Percentiles rank a stretch among this genome's conserved stretches.
Evolutionary conservation across 805 yeast species (phyloP).

Genomic region (Ogataea paraovalis): DNA sequence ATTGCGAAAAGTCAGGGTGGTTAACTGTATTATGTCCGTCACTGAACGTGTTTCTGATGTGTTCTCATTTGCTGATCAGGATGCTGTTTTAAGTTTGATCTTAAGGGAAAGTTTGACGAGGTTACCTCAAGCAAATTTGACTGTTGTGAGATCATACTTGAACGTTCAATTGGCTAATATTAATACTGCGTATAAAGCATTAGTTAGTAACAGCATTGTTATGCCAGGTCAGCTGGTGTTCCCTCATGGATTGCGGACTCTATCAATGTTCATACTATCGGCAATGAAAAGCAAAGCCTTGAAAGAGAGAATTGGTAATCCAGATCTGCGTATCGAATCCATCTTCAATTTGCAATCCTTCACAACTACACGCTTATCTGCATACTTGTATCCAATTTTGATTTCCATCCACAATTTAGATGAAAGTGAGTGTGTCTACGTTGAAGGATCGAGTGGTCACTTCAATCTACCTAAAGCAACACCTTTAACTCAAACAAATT

Average conservation of each 20-base stretch:
- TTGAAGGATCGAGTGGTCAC: slow-evolving; percentile 34
- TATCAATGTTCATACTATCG: slow-evolving; percentile 64
- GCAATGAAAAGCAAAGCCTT: slow-evolving; percentile 68
- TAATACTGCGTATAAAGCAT: slow-evolving; percentile 52
- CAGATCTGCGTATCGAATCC: slow-evolving; percentile 63
- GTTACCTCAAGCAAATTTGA: slow-evolving; percentile 36
- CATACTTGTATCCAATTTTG: slow-evolving; percentile 76
- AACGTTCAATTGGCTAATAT: slow-evolving; percentile 46
- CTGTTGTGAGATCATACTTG: slow-evolving; percentile 29
- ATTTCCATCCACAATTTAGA: slow-evolving; percentile 64
- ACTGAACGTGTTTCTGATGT: slow-evolving; percentile 70
- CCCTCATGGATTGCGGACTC: slow-evolving; percentile 74
- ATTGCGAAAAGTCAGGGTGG: slow-evolving; percentile 76
- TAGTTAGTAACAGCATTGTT: slow-evolving; percentile 39
- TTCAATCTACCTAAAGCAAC: slow-evolving; percentile 49
- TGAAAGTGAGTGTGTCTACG: slow-evolving; percentile 52
- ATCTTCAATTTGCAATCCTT: slow-evolving; percentile 47
- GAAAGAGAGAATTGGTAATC: slow-evolving; percentile 43
- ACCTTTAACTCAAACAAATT: slow-evolving; percentile 38
- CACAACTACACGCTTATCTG: slow-evolving; percentile 53
- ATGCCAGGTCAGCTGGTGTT: slow-evolving; percentile 64
- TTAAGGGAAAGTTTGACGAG: slow-evolving; percentile 44
- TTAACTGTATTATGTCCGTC: slow-evolving; percentile 78
- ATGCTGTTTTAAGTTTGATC: slow-evolving; percentile 51
- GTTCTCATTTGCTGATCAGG: slow-evolving; percentile 78